These are phyloP conservation scores for Globisporangium echinulatum DNA, from an alignment of 352 stramenopile species.

Conservation along the genomic window DNA sequence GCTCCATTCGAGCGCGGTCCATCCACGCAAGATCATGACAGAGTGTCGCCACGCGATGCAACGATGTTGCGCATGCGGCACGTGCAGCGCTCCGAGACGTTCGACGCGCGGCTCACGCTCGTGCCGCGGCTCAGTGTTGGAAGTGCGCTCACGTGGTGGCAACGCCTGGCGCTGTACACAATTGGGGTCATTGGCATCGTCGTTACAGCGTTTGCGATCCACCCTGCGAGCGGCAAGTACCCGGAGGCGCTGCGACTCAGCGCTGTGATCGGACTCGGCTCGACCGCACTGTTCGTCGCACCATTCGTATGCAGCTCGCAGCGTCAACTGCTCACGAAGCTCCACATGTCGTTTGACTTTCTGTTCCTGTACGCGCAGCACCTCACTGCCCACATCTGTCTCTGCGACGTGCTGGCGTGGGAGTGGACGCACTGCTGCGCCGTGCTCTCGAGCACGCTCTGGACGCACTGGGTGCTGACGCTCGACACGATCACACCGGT, in stretches of 20 bases:
- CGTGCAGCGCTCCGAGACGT: conserved; percentile 1
- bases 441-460: conserved; percentile 6
- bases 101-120: conserved; percentile 1
- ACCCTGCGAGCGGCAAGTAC: not conserved
- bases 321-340: conserved; percentile 9
- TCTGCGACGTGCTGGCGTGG: conserved; percentile 12
- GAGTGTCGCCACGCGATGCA: not conserved
- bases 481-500: conserved; percentile 19
- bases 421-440: conserved; percentile 6
- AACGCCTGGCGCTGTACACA: conserved; percentile 1
- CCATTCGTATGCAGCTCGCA: conserved; percentile 8
- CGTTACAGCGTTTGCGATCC: conserved; percentile 5
- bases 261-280: not conserved
- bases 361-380: conserved; percentile 14
- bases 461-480: conserved; percentile 16
- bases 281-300: not conserved
- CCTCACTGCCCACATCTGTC: conserved; percentile 5
- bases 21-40: not conserved
- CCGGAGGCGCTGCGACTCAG: not conserved
- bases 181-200: conserved; percentile 1
- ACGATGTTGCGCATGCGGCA: conserved; percentile 3
- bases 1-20: not conserved
- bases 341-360: conserved; percentile 17
- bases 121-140: not conserved
- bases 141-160: not conserved